Base-by-base conservation (phyloP, 2,329 filamentous ascomycete species). In the Xylaria sp. region DNA sequence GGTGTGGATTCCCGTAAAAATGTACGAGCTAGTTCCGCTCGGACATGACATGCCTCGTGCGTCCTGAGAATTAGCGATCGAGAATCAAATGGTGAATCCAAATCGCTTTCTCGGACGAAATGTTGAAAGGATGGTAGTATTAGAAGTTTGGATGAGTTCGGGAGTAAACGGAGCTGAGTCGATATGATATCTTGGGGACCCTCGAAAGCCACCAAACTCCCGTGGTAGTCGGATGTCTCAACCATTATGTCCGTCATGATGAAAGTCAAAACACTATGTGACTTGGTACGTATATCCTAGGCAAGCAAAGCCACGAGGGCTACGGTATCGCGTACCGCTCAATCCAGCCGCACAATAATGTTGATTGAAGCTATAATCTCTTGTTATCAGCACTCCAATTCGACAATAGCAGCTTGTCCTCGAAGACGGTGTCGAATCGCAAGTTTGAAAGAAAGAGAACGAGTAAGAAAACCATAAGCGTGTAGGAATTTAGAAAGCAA, bases 191-290 rank as follows among this genome's bases (percentile, higher is more conserved):
- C 84, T 27, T 77, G 72, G 36, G 86, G 81, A 5, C 88, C 88
- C 73, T 90, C 88, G 63, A 90, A 83, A 68, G 87, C 86, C 59
- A 90, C 81, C 60, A 90, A 77, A 73, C 82, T 85, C 53, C 87
- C 87, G 63, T 80, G 71, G 55, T 78, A 75, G 31, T 73, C 66
- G 33, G 70, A 70, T 58, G 72, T 61, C 38, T 68, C 45, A 31
- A 50, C 72, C 75, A 78, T 78, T 45, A 70, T 65, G 73, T 50
- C 56, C 54, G 50, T 33, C 65, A 63, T 71, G 29, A 36, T 63
- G 22, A 36, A 31, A 69, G 53, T 17, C n/a, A 60, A 42, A 54
- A 17, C 27, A 29, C 22, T n/a, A 56, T 27, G 38, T 36, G 39
- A 68, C 20, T 44, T 45, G 42, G 33, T 57, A 44, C n/a, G n/a